Evolutionary conservation across 331 rosid genomes (phyloP), one percentile per base, ranked within the genome.

Genomic region (Stylosanthes scabra): DNA sequence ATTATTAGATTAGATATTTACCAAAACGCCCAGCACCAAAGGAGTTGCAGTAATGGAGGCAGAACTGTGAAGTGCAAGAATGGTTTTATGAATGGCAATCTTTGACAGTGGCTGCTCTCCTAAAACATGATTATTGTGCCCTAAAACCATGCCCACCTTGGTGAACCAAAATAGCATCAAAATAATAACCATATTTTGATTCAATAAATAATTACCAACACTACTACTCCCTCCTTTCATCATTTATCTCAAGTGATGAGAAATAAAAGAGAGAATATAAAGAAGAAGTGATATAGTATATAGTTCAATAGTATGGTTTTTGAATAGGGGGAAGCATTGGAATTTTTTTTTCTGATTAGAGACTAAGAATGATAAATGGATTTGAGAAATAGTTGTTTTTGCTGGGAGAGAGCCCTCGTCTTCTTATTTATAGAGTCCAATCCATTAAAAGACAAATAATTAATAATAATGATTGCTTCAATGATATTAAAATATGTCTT

Each of bases 61-160:
- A 6, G 63, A 40, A 9, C 20, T 63, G 16, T 82, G 85, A 29
- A 86, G 82, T 0, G 84, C 85, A 47, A 76, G 57, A 28, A 84
- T 31, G 12, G 96, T 76, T 11, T 77, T 88, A 79, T 90, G 90
- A 72, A 90, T 85, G 20, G 88, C 85, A 77, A 89, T 89, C 67
- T 81, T 87, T 41, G 97, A 83, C 42, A 91, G 84, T 3, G 97
- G 95, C 79, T 91, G 97, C 54, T 68, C 86, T 25, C 86, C 86
- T 25, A 71, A 66, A 49, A 81, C 88, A 1, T 78, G 62, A 28
- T 54, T 37, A 7, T n/a, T n/a, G n/a, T 78, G 66, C 62, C 62
- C 77, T n/a, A 59, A 74, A 67, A 8, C 57, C 0, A 58, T 34
- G 66, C 69, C 54, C 34, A 81, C 29, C 2, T 56, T 66, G 11